These are phyloP conservation scores for Wolfiporia cocos DNA, from an alignment of 1,284 basidiomycete species.

Conservation along the genomic window DNA sequence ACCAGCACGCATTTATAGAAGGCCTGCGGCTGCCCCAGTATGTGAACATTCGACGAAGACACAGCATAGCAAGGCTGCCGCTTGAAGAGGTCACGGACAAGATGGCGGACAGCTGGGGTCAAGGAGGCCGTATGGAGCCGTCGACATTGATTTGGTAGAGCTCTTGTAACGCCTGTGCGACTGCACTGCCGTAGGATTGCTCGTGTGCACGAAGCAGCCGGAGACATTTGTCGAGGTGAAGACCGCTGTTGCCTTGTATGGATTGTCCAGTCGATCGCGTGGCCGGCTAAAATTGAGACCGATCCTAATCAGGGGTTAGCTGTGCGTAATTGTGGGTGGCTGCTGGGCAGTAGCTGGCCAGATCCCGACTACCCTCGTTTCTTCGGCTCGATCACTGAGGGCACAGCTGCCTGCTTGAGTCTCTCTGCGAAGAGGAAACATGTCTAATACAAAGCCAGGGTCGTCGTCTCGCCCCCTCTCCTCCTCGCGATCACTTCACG, in stretches of 20 bases:
- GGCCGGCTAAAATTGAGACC: no score
- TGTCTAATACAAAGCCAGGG: no score
- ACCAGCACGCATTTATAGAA: conserved; percentile 36
- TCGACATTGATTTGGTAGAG: neutral
- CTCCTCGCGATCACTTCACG: conserved; percentile 23
- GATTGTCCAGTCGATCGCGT: no score
- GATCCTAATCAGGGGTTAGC: no score
- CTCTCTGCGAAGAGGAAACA: no score
- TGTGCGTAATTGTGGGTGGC: no score
- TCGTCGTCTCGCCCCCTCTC: conserved; percentile 9
- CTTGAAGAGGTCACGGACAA: conserved; percentile 22
- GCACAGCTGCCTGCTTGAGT: no score
- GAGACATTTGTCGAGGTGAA: no score
- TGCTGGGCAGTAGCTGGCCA: neutral
- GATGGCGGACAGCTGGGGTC: conserved; percentile 22
- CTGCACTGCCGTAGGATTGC: neutral
- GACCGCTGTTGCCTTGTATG: no score
- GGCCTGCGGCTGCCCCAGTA: conserved; percentile 31
- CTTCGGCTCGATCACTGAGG: conserved; percentile 1
- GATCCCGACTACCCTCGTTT: conserved; percentile 3
- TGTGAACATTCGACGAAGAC: conserved; percentile 26
- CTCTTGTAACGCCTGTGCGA: neutral
- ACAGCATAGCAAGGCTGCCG: conserved; percentile 34
- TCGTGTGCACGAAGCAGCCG: neutral
- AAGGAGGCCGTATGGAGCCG: conserved; percentile 15